Conservation (phyloP, 805 yeast species). For the Lachancea waltii region DNA sequence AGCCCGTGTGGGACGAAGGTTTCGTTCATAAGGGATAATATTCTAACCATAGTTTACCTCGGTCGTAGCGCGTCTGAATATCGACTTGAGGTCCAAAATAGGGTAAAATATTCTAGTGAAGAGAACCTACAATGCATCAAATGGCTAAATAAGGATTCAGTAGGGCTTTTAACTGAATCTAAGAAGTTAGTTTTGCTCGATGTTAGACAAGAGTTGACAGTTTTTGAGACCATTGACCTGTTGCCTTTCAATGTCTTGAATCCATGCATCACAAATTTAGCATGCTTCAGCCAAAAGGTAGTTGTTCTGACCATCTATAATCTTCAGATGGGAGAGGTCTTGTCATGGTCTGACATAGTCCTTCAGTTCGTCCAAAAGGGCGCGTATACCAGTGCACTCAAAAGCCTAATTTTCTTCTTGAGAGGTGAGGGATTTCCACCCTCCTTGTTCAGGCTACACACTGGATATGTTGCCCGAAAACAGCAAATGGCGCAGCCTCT, state of each 20-base stretch:
- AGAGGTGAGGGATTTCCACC: slow-evolving; percentile 15
- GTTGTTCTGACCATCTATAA: slow-evolving; percentile 23
- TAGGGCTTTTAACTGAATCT: slow-evolving; percentile 25
- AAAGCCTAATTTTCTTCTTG: slow-evolving; percentile 18
- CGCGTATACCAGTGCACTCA: slow-evolving; percentile 25
- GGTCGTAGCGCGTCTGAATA: neutral
- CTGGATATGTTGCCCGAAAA: slow-evolving; percentile 12
- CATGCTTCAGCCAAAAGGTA: slow-evolving; percentile 16
- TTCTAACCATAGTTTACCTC: neutral
- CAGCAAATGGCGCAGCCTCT: slow-evolving; percentile 27
- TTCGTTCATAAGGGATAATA: slow-evolving; percentile 17
- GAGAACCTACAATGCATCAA: slow-evolving; percentile 9
- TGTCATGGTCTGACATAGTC: slow-evolving; percentile 30
- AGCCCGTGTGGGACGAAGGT: slow-evolving; percentile 13
- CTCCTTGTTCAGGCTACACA: slow-evolving; percentile 15
- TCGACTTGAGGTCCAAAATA: neutral
- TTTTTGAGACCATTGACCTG: slow-evolving; percentile 20
- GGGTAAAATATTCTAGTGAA: neutral
- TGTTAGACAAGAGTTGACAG: slow-evolving; percentile 8
- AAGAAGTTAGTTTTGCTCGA: slow-evolving; percentile 22
- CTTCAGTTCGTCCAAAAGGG: slow-evolving; percentile 27
- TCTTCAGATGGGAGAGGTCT: slow-evolving; percentile 23
- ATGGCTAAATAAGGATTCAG: slow-evolving; percentile 21
- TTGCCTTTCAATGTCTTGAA: slow-evolving; percentile 21
- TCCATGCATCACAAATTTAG: slow-evolving; percentile 24